Evolutionary conservation across 2,329 filamentous ascomycete genomes (phyloP).

Genomic region (Fusarium tupiense): DNA sequence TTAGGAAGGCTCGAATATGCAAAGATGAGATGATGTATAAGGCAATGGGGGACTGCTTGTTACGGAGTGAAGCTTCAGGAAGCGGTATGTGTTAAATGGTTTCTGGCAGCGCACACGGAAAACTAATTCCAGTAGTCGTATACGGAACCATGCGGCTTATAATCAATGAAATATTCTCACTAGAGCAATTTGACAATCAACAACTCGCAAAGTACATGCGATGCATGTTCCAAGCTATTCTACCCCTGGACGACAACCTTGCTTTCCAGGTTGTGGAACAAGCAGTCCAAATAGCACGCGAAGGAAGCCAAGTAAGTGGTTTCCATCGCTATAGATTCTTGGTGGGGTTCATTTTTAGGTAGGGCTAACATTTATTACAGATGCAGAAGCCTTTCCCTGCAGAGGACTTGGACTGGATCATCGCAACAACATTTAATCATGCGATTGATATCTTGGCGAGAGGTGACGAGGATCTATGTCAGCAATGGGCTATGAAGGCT

Average conservation of each 20-base stretch:
- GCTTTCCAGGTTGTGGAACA: slow-evolving; percentile 73
- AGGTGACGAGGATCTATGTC: slow-evolving; percentile 64
- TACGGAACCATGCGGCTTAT: slow-evolving; percentile 70
- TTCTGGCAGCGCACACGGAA: not conserved
- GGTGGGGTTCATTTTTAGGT: slow-evolving; percentile 10
- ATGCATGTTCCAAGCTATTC: slow-evolving; percentile 76
- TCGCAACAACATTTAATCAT: slow-evolving; percentile 74
- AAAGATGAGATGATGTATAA: slow-evolving; percentile 62
- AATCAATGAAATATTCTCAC: slow-evolving; percentile 72
- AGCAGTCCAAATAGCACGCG: slow-evolving; percentile 62
- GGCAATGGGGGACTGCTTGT: slow-evolving; percentile 72
- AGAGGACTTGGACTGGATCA: slow-evolving; percentile 81
- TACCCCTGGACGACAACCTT: slow-evolving; percentile 65
- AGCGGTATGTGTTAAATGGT: slow-evolving; percentile 53
- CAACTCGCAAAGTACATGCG: slow-evolving; percentile 81
- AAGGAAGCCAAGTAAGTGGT: slow-evolving; percentile 56
- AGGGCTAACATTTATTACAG: slow-evolving; percentile 39
- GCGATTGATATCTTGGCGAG: slow-evolving; percentile 72
- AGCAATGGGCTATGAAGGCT: slow-evolving; percentile 70
- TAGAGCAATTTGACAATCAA: slow-evolving; percentile 63
- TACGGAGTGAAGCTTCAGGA: slow-evolving; percentile 63
- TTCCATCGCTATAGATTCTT: not conserved
- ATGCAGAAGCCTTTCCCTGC: slow-evolving; percentile 65
- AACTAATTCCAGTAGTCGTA: slow-evolving; percentile 51
- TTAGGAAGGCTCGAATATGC: slow-evolving; percentile 61